Conservation (phyloP, 2,329 filamentous ascomycete species). For the Fusarium begoniae region DNA sequence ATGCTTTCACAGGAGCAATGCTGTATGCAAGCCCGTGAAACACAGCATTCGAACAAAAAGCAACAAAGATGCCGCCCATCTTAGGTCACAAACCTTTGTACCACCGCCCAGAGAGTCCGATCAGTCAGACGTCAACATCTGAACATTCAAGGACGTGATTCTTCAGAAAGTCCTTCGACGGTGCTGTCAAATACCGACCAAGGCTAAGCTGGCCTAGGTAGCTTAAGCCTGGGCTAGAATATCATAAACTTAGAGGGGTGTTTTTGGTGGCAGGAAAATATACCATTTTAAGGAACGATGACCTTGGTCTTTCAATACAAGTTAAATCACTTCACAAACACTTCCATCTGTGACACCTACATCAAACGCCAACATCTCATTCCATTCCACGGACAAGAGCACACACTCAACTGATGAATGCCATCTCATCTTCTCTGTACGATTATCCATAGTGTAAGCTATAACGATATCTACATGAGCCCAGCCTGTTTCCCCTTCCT, state of each 20-base stretch:
- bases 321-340: neutral
- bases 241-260: neutral
- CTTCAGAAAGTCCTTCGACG: neutral
- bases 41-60: neutral
- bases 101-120: neutral
- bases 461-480: constrained; percentile 23
- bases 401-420: neutral
- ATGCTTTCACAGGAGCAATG: neutral
- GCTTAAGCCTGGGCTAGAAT: neutral
- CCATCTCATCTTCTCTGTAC: neutral
- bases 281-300: neutral
- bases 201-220: neutral
- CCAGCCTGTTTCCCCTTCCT: neutral
- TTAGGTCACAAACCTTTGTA: neutral
- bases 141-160: neutral
- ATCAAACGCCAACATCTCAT: neutral
- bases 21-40: neutral
- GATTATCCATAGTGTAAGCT: constrained; percentile 23
- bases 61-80: no score
- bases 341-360: neutral
- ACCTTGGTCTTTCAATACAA: neutral
- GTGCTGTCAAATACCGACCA: neutral
- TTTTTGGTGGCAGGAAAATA: neutral
- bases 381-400: neutral
- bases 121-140: neutral